A percentile compares a stretch with the other conserved stretches of the same genome.
Evolutionary conservation across 2,329 filamentous ascomycete genomes (phyloP).

Genomic region (Paraphoma sp.): DNA sequence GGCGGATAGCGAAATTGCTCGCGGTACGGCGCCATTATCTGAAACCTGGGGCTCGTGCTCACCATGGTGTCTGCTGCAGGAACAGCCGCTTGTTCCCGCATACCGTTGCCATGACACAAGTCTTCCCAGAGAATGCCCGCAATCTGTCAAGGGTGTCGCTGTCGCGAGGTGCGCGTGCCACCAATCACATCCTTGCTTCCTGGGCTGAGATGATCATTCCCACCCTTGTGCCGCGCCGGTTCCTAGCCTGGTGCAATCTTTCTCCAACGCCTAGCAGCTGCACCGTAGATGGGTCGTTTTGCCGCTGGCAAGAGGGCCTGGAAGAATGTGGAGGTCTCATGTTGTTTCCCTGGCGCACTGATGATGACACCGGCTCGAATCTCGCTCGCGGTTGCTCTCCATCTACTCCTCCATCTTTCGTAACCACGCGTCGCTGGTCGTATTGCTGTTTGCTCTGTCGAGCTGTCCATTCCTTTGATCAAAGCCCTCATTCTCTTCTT

Average conservation of each 20-base stretch:
- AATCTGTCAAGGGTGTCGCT: conserved; percentile 31
- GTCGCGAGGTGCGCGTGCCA: conserved; percentile 24
- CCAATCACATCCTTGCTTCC: conserved; percentile 29
- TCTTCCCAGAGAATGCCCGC: conserved; percentile 22
- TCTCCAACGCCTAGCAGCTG: conserved; percentile 36
- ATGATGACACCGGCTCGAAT: conserved; percentile 27
- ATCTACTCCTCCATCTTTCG: conserved; percentile 21
- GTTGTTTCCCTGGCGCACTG: conserved; percentile 31
- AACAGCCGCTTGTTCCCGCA: conserved; percentile 29
- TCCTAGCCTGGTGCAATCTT: conserved; percentile 43
- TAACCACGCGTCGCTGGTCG: conserved; percentile 25
- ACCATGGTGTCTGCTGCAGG: conserved; percentile 25
- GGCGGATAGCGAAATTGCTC: conserved; percentile 40
- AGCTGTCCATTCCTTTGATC: conserved; percentile 50
- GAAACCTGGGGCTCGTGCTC: conserved; percentile 39
- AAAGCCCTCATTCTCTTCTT: conserved; percentile 21
- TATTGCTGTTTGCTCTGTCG: conserved; percentile 41
- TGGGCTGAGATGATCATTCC: conserved; percentile 11
- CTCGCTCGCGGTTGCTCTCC: conserved; percentile 23
- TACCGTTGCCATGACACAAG: conserved; percentile 22
- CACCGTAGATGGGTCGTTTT: conserved; percentile 31
- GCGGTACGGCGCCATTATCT: conserved; percentile 20
- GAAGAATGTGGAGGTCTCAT: conserved; percentile 31
- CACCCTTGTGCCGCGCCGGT: conserved; percentile 22
- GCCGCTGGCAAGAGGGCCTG: conserved; percentile 32